Evolutionary conservation across 805 yeast genomes (phyloP), one percentile per base, ranked within the genome.

Genomic region (Cyberlindnera amylophila): DNA sequence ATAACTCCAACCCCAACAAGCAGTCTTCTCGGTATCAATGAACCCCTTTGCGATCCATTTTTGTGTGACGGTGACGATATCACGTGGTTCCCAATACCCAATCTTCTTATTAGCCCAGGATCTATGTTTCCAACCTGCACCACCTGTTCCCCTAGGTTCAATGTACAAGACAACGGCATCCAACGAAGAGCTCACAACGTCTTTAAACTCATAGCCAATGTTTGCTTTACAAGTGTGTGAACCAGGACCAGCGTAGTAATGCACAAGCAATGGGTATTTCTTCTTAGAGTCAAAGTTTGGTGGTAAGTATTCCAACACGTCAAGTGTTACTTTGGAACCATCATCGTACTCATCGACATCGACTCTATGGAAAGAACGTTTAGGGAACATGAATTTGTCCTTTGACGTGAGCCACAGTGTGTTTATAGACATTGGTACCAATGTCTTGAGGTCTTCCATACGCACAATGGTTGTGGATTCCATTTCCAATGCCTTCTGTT

Each of bases 1-100:
- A 59, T 91, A 93, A 12, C 96, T 86, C 99, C 99, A 93, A 12
- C 99, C 99, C 95, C 97, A 93, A 45, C 91, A 75, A 0, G 96
- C 95, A 8, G 37, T 26, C 29, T 48, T 52, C 32, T 58, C 58
- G 19, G 52, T 33, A 14, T 52, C 52, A 10, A 50, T 47, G 29
- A 53, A 51, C 2, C 57, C 54, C 34, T 47, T 39, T 1, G 41
- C 53, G 21, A 50, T 36, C 57, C 77, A 80, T 33, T 67, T 68
- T 37, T 74, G 63, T 0, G 95, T 96, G 1, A 93, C 95, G 0
- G 76, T 64, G 29, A 90, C 82, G 62, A 91, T 96, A 61, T 93
- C 99, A 13, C 69, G 64, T 4, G 96, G 84, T 63, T 93, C 99
- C 63, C 75, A 79, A 49, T 81, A 71, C 1, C 98, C 97, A 42